Evolutionary conservation across 352 stramenopile genomes (phyloP), one percentile per base, ranked within the genome.

Genomic region (Pythium phragmiticola): DNA sequence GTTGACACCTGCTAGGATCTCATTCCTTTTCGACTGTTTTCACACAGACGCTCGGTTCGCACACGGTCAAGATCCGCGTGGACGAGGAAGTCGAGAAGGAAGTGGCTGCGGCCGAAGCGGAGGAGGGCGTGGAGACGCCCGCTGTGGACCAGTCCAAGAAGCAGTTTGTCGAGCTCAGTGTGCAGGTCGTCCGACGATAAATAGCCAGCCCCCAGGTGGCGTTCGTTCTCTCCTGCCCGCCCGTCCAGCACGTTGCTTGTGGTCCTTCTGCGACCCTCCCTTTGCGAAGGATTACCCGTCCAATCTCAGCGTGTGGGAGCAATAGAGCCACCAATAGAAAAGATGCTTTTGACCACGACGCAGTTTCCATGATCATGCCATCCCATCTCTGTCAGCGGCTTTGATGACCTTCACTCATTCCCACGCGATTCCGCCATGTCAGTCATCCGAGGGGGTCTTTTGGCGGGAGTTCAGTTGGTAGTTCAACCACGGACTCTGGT

Each of bases 31-130:
- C 26, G 26, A 30, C 12, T 51, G 21, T 55, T 9, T 60, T 37
- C 28, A 7, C 16, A 7, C 17, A 87, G 81, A 90, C 81, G 37
- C 73, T 91, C 13, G 86, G 86, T 60, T 75, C 80, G 57, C 86
- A 94, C 79, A 79, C 74, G 41, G 74, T 95, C 30, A 92, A 93
- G 76, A 74, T 95, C 36, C 86, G 86, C 48, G 84, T 95, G 56
- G 86, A 95, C 55, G 81, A 93, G 63, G 75, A 77, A 6, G 73
- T 93, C 50, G 84, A 87, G 57, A 80, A 82, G 28, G 83, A 94
- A 57, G 82, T 87, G 48, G 81, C 75, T 17, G 70, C 78, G 45
- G 70, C 73, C 4, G 64, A 70, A 26, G 72, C 73, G 11, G 64
- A 65, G 19, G 72, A 66, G 16, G 65, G 51, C 17, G 23, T 53